Evolutionary conservation across 2,329 filamentous ascomycete species (phyloP), one percentile per base, ranked within the genome.

Genomic region (Fusarium sublunatum): DNA sequence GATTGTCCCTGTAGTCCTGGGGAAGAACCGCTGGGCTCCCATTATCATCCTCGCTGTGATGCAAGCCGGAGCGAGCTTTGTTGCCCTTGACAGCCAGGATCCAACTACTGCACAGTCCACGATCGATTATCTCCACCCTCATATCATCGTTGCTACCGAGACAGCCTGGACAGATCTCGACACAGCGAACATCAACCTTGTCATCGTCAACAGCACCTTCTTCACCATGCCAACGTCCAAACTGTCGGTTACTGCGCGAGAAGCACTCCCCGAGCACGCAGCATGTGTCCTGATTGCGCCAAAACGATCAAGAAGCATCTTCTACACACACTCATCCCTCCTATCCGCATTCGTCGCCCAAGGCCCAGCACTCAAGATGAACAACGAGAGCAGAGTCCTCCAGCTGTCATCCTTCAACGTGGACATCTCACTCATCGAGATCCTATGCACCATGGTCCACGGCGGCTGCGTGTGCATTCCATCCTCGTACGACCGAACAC

Each of bases 21-120:
- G 91, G 39, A 93, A 91, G 75, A 90, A 85, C 19, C 77, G 87
- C 12, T 84, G 89, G 72, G 81, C 91, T 0, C 89, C 92, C 43
- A 77, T 92, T 35, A 83, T 88, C 7, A 88, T 93, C 58, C 79
- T 93, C 19, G 89, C 89, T 0, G 82, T 88, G 2, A 76, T 92
- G 39, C 89, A 91, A 67, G 76, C 82, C 5, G 83, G 83, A 11
- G 82, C 79, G 2, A 78, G 78, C n/a, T 79, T 85, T 36, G 80
- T 83, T 0, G 79, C 82, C 1, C 73, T 86, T 26, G 83, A 85
- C 39, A 75, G 74, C 3, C 77, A 80, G 13, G 78, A 83, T 24
- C 72, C 76, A 19, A 68, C 73, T 45, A 75, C 78, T 26, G 78
- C 79, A 22, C 75, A 77, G 29, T 76, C 76, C 7, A 77, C 81